Percentiles rank a stretch among this genome's conserved stretches.
Evolutionary conservation across 2,329 filamentous ascomycete species (phyloP).

Genomic region (Pleurostoma richardsiae): DNA sequence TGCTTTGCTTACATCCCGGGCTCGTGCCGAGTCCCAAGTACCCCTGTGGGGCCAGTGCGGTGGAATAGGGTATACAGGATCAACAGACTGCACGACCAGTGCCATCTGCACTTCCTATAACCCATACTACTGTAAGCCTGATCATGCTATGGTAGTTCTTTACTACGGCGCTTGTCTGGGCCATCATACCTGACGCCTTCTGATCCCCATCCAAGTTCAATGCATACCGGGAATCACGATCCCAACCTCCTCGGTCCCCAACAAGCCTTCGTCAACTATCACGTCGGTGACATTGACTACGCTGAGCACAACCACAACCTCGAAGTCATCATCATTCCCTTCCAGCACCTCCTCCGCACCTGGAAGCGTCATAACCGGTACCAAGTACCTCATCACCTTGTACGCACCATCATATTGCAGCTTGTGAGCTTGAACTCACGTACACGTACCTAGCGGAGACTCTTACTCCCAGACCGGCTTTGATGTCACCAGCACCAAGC

Average conservation of each 20-base stretch:
- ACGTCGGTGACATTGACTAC: neutral
- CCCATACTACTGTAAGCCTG: slow-evolving; percentile 7
- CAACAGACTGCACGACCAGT: slow-evolving; percentile 2
- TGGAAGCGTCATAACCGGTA: neutral
- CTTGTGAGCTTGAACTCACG: neutral
- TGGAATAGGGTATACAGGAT: slow-evolving; percentile 5
- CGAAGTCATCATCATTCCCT: neutral
- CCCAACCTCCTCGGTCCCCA: neutral
- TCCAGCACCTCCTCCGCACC: slow-evolving; percentile 1
- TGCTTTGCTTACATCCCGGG: too few relatives aligned
- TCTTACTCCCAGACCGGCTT: slow-evolving; percentile 58
- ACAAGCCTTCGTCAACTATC: neutral
- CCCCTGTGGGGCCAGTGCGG: slow-evolving; percentile 5
- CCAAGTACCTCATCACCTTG: slow-evolving; percentile 35
- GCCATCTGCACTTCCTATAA: slow-evolving; percentile 6
- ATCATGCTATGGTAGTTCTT: neutral
- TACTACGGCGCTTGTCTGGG: neutral
- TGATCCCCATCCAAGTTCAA: neutral
- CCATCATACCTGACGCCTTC: neutral
- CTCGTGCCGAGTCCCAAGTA: neutral
- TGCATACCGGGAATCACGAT: neutral
- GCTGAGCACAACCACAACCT: neutral
- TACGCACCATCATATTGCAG: slow-evolving; percentile 10
- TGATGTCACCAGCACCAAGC: slow-evolving; percentile 40
- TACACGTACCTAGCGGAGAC: slow-evolving; percentile 38